Evolutionary conservation across 768 basidiomycete genomes (phyloP).

Genomic region (Mycena amicta): DNA sequence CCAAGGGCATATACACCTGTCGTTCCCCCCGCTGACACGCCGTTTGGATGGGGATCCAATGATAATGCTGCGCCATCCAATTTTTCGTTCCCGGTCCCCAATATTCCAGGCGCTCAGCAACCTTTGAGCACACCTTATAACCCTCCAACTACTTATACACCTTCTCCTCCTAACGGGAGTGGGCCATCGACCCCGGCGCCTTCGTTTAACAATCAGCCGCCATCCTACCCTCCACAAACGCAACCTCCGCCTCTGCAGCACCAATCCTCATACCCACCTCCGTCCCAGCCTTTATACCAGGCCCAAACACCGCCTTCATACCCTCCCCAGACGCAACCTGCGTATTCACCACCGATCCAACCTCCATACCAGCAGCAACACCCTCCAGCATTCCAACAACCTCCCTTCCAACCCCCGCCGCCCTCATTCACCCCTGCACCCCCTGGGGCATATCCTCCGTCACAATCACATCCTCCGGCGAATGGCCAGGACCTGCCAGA

Average conservation of each 20-base stretch:
- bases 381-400: constrained; percentile 23
- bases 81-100: constrained; percentile 37
- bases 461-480: no score
- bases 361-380: constrained; percentile 16
- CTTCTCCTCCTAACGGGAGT: neutral
- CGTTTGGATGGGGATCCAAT: constrained; percentile 13
- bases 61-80: constrained; percentile 8
- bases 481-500: constrained; percentile 36
- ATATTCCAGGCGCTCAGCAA: constrained; percentile 12
- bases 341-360: constrained; percentile 11
- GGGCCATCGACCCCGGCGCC: constrained; percentile 9
- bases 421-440: constrained; percentile 18
- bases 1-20: constrained; percentile 15
- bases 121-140: constrained; percentile 4
- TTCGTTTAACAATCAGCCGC: no score
- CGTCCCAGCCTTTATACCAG: neutral
- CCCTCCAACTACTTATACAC: constrained; percentile 8
- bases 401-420: constrained; percentile 15
- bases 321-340: constrained; percentile 4
- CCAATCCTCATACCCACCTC: neutral
- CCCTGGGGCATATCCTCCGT: constrained; percentile 2
- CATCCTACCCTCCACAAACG: constrained; percentile 12
- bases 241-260: constrained; percentile 7
- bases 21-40: constrained; percentile 6
- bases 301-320: constrained; percentile 12